Evolutionary conservation across 305 asterid species (phyloP), one percentile per base, ranked within the genome.

Genomic region (Rubia tinctorum): DNA sequence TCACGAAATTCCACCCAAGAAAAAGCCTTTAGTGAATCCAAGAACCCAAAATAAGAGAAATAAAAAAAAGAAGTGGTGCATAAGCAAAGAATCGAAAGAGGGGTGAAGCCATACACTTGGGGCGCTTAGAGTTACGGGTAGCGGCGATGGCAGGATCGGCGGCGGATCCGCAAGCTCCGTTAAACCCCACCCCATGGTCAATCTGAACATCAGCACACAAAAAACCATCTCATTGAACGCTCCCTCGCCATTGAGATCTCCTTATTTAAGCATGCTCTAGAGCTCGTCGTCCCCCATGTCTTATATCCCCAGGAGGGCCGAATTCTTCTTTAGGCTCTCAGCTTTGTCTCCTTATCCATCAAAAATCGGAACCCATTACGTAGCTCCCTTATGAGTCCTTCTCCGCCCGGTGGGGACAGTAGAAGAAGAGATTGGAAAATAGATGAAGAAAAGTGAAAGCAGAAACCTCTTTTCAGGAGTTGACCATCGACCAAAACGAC

Each of bases 151-250:
- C 47, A 5, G 92, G 71, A 77, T 92, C 98, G 79, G 86, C 92
- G 81, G 96, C 91, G 81, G 96, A 89, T 39, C 96, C 98, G 74
- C 85, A 75, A 47, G 80, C 91, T 61, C 82, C 91, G 55, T 27
- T 27, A 27, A 27, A 27, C 30, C 30, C 30, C 30, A 27, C 30
- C 30, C 30, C 30, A 27, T 95, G 81, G 96, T 92, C 63, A 87
- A 86, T 84, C 95, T 90, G 77, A 90, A 92, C 97, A 92, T 92
- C 8, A 92, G 88, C 51, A 90, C 95, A 22, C 97, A 92, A 74
- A 92, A 92, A 72, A 90, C 97, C 91, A 85, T 90, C 84, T 86
- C 84, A 75, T 92, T 83, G 20, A 92, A 85, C 0, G 82, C 91
- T 0, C 91, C 95, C 47, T 92, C 97, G 9, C 95, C 89, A 47